Evolutionary conservation across 2,329 filamentous ascomycete genomes (phyloP).

Genomic region (Sclerotinia subarctica): DNA sequence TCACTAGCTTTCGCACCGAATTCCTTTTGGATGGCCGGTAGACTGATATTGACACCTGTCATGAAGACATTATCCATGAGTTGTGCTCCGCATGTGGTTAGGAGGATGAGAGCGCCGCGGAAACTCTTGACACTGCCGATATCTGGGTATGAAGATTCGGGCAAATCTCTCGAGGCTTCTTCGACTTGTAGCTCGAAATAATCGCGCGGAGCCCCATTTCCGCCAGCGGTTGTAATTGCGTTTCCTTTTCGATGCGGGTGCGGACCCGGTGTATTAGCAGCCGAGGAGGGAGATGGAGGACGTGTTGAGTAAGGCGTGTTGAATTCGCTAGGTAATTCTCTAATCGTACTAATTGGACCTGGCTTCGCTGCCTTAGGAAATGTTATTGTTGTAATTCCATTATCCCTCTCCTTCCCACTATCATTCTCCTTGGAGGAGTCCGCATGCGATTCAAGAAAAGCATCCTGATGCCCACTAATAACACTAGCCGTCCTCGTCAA

Average conservation of each 20-base stretch:
- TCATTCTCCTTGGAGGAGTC: not conserved
- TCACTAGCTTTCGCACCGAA: constrained; percentile 40
- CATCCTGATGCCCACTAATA: constrained; percentile 13
- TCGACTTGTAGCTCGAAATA: constrained; percentile 12
- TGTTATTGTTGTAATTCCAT: constrained; percentile 3
- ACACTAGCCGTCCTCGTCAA: constrained; percentile 8
- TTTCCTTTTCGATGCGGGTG: not conserved
- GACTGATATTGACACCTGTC: constrained; percentile 43
- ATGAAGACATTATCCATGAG: constrained; percentile 46
- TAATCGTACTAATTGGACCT: constrained; percentile 19
- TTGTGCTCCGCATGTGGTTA: constrained; percentile 44
- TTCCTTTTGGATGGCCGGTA: constrained; percentile 43
- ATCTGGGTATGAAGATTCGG: constrained; percentile 13
- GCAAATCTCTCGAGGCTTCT: not conserved
- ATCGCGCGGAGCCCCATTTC: not conserved
- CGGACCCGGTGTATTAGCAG: not conserved
- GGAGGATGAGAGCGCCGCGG: constrained; percentile 41
- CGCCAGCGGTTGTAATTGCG: not conserved
- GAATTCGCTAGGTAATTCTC: constrained; percentile 21
- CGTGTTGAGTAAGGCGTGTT: constrained; percentile 22
- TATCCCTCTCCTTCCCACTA: not conserved
- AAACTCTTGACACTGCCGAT: constrained; percentile 40
- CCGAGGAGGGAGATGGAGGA: constrained; percentile 21
- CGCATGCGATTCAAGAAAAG: constrained; percentile 1
- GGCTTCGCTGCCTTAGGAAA: constrained; percentile 15